phyloP scores from a whole-genome alignment of 225 moss, liverwort and hornwort species.

The Neckera pumila region DNA sequence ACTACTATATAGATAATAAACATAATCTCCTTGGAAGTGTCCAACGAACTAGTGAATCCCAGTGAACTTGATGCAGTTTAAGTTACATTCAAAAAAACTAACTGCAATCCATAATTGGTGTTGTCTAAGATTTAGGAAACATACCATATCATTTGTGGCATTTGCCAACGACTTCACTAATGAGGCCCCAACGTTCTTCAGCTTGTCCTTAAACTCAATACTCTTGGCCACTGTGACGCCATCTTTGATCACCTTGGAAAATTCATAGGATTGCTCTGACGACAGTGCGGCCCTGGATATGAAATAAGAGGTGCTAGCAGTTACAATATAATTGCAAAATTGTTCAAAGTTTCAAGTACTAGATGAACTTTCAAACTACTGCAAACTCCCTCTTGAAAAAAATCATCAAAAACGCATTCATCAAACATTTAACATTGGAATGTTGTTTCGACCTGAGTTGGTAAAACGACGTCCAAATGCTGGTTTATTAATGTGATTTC shows the following conservation, averaged over 20 bases:
- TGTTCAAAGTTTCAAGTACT: not conserved
- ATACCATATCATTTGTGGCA: slow-evolving; percentile 86
- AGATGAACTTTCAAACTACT: not conserved
- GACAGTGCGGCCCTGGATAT: slow-evolving; percentile 68
- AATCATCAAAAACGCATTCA: not conserved
- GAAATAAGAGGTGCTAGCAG: not conserved
- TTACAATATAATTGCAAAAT: not conserved
- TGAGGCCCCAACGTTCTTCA: slow-evolving; percentile 76
- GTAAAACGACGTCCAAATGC: not conserved
- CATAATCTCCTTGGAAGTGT: not conserved
- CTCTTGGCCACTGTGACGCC: slow-evolving; percentile 94
- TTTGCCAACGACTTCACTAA: slow-evolving; percentile 84
- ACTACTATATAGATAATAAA: not conserved
- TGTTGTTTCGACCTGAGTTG: not conserved
- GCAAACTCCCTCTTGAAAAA: not conserved
- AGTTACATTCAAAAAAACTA: not conserved
- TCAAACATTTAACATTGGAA: not conserved
- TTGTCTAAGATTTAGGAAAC: not conserved
- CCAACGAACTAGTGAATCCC: not conserved
- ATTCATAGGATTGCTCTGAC: slow-evolving; percentile 76
- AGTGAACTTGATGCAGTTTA: not conserved
- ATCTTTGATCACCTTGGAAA: slow-evolving; percentile 88
- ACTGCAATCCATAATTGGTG: not conserved
- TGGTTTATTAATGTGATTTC: not conserved
- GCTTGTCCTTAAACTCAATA: slow-evolving; percentile 82